Conservation (phyloP, 139 green algal species). For the Trebouxia sp. region DNA sequence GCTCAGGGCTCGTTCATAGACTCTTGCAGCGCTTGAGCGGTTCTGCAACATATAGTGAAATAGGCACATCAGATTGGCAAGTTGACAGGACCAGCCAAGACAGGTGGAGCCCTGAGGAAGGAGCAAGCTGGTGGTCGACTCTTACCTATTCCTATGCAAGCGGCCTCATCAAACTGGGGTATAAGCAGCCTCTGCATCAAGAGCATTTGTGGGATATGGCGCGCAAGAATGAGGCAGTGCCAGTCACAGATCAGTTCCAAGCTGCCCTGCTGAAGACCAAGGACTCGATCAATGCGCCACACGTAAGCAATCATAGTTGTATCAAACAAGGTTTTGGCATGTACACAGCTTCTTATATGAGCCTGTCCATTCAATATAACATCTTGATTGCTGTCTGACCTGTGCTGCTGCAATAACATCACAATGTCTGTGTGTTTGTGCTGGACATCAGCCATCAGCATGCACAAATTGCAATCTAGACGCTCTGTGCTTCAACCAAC, state of each 20-base stretch:
- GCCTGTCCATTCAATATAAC: not conserved
- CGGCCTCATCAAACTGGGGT: conserved; percentile 13
- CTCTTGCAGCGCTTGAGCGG: not conserved
- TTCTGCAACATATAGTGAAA: not conserved
- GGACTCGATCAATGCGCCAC: not conserved
- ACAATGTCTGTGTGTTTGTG: not conserved
- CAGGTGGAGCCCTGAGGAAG: conserved; percentile 20
- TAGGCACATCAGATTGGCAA: not conserved
- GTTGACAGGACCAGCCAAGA: not conserved
- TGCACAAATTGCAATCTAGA: not conserved
- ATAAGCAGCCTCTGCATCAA: not conserved
- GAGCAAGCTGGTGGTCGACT: not conserved
- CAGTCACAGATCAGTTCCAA: not conserved
- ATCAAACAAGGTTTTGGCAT: not conserved
- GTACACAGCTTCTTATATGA: not conserved
- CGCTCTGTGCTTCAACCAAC: not conserved
- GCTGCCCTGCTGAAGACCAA: not conserved
- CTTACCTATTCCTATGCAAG: conserved; percentile 19
- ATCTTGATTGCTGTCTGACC: not conserved
- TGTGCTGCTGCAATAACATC: not conserved
- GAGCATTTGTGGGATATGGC: conserved; percentile 19
- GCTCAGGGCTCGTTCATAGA: not conserved
- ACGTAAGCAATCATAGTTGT: too few species aligned
- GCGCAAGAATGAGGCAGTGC: not conserved
- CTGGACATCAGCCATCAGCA: not conserved